These are phyloP conservation scores for Coccinonectria pachysandricola DNA, from an alignment of 2,329 filamentous ascomycete species.

Conservation along the genomic window DNA sequence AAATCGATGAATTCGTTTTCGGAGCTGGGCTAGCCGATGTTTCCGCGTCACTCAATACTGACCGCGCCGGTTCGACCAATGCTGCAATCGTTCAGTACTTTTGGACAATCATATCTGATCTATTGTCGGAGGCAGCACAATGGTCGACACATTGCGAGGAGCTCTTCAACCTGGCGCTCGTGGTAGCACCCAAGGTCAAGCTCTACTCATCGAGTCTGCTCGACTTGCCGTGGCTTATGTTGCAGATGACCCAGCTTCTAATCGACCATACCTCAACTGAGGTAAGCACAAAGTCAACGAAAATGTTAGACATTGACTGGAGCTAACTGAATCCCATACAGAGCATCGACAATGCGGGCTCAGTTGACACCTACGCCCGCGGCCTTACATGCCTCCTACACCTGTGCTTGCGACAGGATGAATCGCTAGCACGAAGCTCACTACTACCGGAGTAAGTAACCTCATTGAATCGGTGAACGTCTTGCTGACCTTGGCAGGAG, in stretches of 20 bases:
- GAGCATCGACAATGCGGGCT: conserved; percentile 18
- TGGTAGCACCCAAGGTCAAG: conserved; percentile 28
- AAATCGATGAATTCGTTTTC: conserved; percentile 25
- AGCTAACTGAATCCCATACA: conserved; percentile 3
- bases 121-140: conserved; percentile 23
- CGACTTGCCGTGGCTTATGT: conserved; percentile 20
- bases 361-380: conserved; percentile 19
- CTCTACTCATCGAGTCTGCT: conserved; percentile 18
- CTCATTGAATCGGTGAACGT: neutral
- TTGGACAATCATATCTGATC: conserved; percentile 23
- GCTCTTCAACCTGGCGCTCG: conserved; percentile 31
- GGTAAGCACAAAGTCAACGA: conserved; percentile 14
- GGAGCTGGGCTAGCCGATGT: too few species aligned
- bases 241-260: conserved; percentile 23
- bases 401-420: conserved; percentile 21
- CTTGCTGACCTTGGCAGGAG: conserved; percentile 12
- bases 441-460: conserved; percentile 18
- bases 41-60: too few species aligned
- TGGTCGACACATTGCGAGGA: conserved; percentile 32
- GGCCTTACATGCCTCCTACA: conserved; percentile 22
- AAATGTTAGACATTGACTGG: neutral
- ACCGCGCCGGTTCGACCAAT: conserved; percentile 1
- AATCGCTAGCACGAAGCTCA: conserved; percentile 12
- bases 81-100: conserved; percentile 16
- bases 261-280: conserved; percentile 31